These are phyloP conservation scores for Sabuloglossum arenarium DNA, from an alignment of 495 filamentous ascomycete species.

Conservation along the genomic window DNA sequence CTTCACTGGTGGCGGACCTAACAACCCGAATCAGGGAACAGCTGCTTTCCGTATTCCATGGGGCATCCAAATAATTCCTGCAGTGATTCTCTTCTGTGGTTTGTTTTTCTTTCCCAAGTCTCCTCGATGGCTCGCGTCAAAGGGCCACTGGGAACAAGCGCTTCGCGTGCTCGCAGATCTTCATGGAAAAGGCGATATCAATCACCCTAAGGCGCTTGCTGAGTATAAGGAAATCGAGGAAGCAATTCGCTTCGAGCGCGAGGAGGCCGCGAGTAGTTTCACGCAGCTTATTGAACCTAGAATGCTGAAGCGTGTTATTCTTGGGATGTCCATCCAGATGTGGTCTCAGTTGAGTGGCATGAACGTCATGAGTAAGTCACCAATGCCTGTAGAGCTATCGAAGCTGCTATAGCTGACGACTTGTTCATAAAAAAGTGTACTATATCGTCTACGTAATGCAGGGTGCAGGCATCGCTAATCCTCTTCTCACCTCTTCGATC, in stretches of 20 bases:
- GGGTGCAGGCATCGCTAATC: conserved; percentile 36
- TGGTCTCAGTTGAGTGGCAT: conserved; percentile 58
- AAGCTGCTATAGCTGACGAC: background rate
- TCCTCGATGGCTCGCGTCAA: conserved; percentile 53
- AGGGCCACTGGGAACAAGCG: conserved; percentile 59
- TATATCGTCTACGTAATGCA: conserved; percentile 63
- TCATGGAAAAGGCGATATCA: conserved; percentile 38
- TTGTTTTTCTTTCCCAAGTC: conserved; percentile 53
- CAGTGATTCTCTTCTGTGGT: conserved; percentile 38
- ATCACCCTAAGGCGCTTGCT: conserved; percentile 39
- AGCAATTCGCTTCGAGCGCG: conserved; percentile 38
- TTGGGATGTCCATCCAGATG: conserved; percentile 56
- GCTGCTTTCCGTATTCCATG: conserved; percentile 54
- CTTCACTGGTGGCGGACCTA: conserved; percentile 35
- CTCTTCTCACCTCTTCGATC: conserved; percentile 48
- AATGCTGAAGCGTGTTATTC: conserved; percentile 45
- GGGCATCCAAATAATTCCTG: conserved; percentile 53
- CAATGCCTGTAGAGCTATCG: background rate
- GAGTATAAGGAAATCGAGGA: conserved; percentile 50
- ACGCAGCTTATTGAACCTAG: conserved; percentile 35
- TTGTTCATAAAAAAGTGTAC: conserved; percentile 26
- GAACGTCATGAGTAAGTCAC: conserved; percentile 40
- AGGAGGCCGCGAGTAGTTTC: conserved; percentile 33
- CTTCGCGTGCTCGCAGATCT: conserved; percentile 39
- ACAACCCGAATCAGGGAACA: conserved; percentile 31